Base-by-base conservation (phyloP, 495 filamentous ascomycete species). In the Chaetomium tenue region DNA sequence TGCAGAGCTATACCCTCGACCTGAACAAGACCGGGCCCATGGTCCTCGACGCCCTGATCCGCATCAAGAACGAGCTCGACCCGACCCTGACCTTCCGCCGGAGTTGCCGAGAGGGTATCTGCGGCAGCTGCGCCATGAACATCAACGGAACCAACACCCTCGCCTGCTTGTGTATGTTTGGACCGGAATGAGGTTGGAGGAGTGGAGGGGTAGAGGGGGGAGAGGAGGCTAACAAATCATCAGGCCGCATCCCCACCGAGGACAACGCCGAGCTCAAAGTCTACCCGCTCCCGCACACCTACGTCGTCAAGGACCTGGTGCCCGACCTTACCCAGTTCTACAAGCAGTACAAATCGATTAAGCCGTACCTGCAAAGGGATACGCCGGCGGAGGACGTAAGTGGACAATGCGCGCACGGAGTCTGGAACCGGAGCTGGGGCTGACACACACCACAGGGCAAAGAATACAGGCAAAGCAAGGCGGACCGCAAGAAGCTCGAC, bases 281-380 rank as follows among this genome's bases (percentile, higher is more conserved):
- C 83, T 98, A 98, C 81, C 94, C 94, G 16, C 85, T 98, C 63
- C 94, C 94, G 66, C 94, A 98, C 84, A 98, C 92, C 76, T 98
- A 96, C 83, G 90, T 98, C 69, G 93, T 98, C 80, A 98, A 97
- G 87, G 94, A 98, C 75, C 85, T 98, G 66, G 93, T 98, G 15
- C 93, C 94, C 55, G 94, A 98, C 76, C 80, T 98, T 68, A 98
- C 94, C 69, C 90, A 91, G 65, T 97, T 98, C 87, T 98, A 98
- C 89, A 97, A 97, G 84, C 94, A 98, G 85, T 98, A 98, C 87
- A 96, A 96, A 81, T 97, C 93, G 25, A 96, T 98, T 82, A 96
- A 98, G 86, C 94, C 94, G 8, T 98, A 96, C 75, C 89, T 98
- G 40, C 94, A 97, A 80, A 84, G 91, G 66, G 87, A 91, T 65